Base-by-base conservation (phyloP, 2,329 filamentous ascomycete genomes). In the Penicillium freii region DNA sequence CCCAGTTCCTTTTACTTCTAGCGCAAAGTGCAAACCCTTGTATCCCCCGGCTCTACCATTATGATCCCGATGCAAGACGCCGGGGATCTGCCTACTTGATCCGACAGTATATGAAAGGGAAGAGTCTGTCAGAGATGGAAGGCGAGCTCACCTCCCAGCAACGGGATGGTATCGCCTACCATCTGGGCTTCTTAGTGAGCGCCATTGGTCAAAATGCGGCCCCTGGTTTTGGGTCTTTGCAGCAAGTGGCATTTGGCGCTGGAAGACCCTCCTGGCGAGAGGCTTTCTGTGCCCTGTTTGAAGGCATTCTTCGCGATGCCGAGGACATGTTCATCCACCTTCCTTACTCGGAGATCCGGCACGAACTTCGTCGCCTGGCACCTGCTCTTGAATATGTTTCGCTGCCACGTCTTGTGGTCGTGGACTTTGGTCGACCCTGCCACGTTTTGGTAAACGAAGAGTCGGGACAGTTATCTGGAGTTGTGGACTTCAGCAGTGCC, bases 311-410 rank as follows among this genome's bases (percentile, higher is more conserved):
- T 25, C 81, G 81, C 17, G 83, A 86, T 62, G 81, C 78, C 17
- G 84, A 86, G 66, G 83, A 86, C 57, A 81, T 82, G 69, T 78
- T 84, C 13, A 77, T 86, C 62, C 81, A 78, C 56, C 66, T 85
- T 7, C 83, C 83, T 0, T 85, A 85, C 63, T 76, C 80, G 10
- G 77, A 79, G 52, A 80, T 86, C 56, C 78, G 83, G 34, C 75
- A 79, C 56, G 77, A 81, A 52, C 58, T 82, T n/a, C 69, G 65
- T 45, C 75, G 75, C 31, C 73, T 82, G 36, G 73, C 75, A 1
- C 66, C 73, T 10, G 71, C 71, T 0, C 74, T 86, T 7, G 80
- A 84, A 27, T 74, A 79, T 56, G 77, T 85, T 21, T 79, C 71
- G 1, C 71, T 80, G 52, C 78, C 83, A 7, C 77, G 75, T 25